A percentile compares a stretch with the other conserved stretches of the same genome.
These are phyloP conservation scores for Calonectria ilicicola DNA, from an alignment of 2,329 filamentous ascomycete genomes.

Conservation along the genomic window DNA sequence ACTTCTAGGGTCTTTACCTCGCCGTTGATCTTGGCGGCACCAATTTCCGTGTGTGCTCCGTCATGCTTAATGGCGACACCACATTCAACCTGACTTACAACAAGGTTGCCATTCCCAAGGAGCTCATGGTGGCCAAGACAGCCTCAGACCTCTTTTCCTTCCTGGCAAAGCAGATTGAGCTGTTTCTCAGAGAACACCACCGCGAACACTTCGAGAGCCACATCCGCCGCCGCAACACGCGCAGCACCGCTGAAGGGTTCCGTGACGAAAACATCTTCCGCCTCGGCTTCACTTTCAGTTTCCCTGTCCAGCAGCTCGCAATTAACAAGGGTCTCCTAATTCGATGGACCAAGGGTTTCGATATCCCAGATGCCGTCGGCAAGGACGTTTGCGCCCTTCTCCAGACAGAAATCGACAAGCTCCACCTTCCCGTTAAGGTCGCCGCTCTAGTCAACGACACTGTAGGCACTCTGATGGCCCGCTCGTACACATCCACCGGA, in stretches of 20 bases:
- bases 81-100: slow-evolving; percentile 94
- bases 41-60: slow-evolving; percentile 97
- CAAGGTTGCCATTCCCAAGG: slow-evolving; percentile 90
- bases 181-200: slow-evolving; percentile 89
- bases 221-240: slow-evolving; percentile 72
- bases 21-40: slow-evolving; percentile 98
- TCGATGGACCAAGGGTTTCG: slow-evolving; percentile 98
- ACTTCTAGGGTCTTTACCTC: slow-evolving; percentile 86
- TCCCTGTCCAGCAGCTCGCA: slow-evolving; percentile 92
- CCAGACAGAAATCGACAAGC: slow-evolving; percentile 88
- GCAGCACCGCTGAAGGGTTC: slow-evolving; percentile 69
- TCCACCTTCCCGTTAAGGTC: slow-evolving; percentile 91
- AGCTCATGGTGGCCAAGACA: slow-evolving; percentile 90
- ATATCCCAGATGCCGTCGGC: slow-evolving; percentile 93
- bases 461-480: slow-evolving; percentile 96
- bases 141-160: slow-evolving; percentile 91
- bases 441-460: slow-evolving; percentile 97
- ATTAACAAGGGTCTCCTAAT: slow-evolving; percentile 97
- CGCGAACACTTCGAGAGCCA: slow-evolving; percentile 85
- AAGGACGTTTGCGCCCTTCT: slow-evolving; percentile 94
- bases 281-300: slow-evolving; percentile 98
- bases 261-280: slow-evolving; percentile 86
- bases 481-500: slow-evolving; percentile 92
- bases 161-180: slow-evolving; percentile 90
- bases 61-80: slow-evolving; percentile 91